Evolutionary conservation across 306 rosid genomes (phyloP).

Genomic region (Cercis canadensis): DNA sequence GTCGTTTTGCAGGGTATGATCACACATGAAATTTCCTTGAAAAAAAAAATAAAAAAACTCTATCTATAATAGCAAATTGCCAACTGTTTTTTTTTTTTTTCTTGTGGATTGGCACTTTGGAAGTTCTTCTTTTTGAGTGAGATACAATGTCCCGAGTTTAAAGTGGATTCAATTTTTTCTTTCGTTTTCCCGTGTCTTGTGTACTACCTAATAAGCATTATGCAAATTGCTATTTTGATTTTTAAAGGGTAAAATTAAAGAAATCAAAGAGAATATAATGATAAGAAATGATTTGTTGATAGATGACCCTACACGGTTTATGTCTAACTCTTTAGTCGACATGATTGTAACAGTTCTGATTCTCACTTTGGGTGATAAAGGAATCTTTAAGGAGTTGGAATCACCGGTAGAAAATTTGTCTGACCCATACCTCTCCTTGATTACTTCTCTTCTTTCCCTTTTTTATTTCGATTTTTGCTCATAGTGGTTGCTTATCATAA

Average conservation of each 20-base stretch:
- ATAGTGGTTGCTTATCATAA: slow-evolving; percentile 25
- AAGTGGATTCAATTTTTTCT: slow-evolving; percentile 12
- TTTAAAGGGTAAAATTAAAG: slow-evolving; percentile 44
- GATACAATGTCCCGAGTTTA: slow-evolving; percentile 28
- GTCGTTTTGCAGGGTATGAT: too few relatives aligned
- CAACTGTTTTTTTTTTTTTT: too few relatives aligned
- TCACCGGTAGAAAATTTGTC: slow-evolving; percentile 50
- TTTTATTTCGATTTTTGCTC: slow-evolving; percentile 20
- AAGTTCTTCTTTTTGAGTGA: slow-evolving; percentile 31
- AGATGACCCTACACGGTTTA: slow-evolving; percentile 46
- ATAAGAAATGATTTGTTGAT: slow-evolving; percentile 45
- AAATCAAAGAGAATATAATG: slow-evolving; percentile 47
- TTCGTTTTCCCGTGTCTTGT: slow-evolving; percentile 33
- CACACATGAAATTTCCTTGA: slow-evolving; percentile 30
- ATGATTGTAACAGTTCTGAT: slow-evolving; percentile 53
- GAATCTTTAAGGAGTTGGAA: slow-evolving; percentile 55
- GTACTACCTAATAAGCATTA: slow-evolving; percentile 55
- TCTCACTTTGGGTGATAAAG: slow-evolving; percentile 43
- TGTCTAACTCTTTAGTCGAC: slow-evolving; percentile 56
- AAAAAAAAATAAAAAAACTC: background rate
- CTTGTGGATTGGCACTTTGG: slow-evolving; percentile 25
- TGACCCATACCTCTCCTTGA: slow-evolving; percentile 43
- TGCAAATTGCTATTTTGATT: slow-evolving; percentile 28
- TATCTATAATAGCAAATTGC: too few relatives aligned
- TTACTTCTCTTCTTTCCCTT: slow-evolving; percentile 23